Evolutionary conservation across 2,329 filamentous ascomycete genomes (phyloP).

Genomic region (Aspergillus alliaceus): DNA sequence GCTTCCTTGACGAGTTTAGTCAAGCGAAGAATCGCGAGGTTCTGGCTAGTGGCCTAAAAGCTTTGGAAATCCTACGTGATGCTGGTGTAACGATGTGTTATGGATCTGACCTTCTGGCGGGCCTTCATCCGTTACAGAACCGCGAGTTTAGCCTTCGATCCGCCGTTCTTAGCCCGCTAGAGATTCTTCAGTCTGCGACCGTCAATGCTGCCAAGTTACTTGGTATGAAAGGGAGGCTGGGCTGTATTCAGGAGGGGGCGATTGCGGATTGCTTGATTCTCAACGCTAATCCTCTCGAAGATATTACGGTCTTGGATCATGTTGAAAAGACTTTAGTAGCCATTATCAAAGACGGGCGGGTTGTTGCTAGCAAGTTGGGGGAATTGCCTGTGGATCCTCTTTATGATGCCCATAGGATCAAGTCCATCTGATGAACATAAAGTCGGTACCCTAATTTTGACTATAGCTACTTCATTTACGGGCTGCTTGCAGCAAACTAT

Average conservation of each 20-base stretch:
- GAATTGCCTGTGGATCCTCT: conserved; percentile 1
- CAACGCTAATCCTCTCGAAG: conserved; percentile 53
- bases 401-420: not conserved
- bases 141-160: conserved; percentile 49
- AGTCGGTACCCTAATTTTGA: too few species aligned
- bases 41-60: conserved; percentile 45
- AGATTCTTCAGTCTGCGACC: conserved; percentile 52
- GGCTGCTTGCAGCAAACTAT: too few species aligned
- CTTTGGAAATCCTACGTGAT: conserved; percentile 48
- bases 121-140: conserved; percentile 46
- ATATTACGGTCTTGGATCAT: conserved; percentile 52
- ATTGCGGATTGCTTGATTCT: conserved; percentile 55
- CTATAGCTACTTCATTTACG: too few species aligned
- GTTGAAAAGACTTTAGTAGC: conserved; percentile 49
- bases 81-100: conserved; percentile 57
- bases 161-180: conserved; percentile 39
- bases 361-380: conserved; percentile 23
- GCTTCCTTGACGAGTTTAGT: conserved; percentile 4
- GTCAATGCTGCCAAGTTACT: conserved; percentile 53
- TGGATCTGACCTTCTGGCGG: conserved; percentile 55
- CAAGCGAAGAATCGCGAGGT: conserved; percentile 51
- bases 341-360: conserved; percentile 56
- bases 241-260: conserved; percentile 50
- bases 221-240: conserved; percentile 47
- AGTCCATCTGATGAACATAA: not conserved